phyloP scores from a whole-genome alignment of 257 asterid species.

The Marsdenia floribunda region DNA sequence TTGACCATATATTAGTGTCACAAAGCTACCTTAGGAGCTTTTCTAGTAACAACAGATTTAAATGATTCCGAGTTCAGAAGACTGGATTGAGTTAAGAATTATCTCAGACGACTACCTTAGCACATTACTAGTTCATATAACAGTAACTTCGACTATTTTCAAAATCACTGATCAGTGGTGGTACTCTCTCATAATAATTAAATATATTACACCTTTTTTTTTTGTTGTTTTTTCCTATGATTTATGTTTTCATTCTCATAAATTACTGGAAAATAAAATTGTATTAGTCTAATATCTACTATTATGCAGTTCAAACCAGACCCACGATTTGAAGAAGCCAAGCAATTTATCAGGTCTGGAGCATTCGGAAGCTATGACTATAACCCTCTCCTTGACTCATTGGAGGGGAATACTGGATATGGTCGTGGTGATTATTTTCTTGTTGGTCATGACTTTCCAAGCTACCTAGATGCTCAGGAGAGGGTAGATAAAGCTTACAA shows the following conservation, averaged over 20 bases:
- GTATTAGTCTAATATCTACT: slow-evolving; percentile 4
- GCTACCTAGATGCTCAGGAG: slow-evolving; percentile 89
- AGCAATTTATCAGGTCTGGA: slow-evolving; percentile 79
- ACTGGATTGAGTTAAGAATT: background rate
- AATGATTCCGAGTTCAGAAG: background rate
- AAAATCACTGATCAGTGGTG: background rate
- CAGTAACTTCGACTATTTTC: background rate
- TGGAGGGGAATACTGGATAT: slow-evolving; percentile 87
- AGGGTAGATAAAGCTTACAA: slow-evolving; percentile 90
- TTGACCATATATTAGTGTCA: background rate
- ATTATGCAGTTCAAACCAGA: slow-evolving; percentile 80
- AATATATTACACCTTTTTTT: background rate
- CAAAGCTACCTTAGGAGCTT: background rate
- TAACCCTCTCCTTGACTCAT: slow-evolving; percentile 90
- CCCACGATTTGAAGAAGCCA: slow-evolving; percentile 95
- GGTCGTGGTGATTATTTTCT: slow-evolving; percentile 98
- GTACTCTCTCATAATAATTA: background rate
- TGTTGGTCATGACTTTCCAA: slow-evolving; percentile 81
- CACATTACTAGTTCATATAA: background rate
- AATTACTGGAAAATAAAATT: background rate
- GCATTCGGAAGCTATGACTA: slow-evolving; percentile 96
- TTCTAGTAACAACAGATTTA: background rate
- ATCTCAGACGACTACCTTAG: background rate
- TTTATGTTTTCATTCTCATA: background rate
- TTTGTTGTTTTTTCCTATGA: background rate